Evolutionary conservation across 768 basidiomycete genomes (phyloP), one percentile per base, ranked within the genome.

Genomic region (Russula griseocarnosa): DNA sequence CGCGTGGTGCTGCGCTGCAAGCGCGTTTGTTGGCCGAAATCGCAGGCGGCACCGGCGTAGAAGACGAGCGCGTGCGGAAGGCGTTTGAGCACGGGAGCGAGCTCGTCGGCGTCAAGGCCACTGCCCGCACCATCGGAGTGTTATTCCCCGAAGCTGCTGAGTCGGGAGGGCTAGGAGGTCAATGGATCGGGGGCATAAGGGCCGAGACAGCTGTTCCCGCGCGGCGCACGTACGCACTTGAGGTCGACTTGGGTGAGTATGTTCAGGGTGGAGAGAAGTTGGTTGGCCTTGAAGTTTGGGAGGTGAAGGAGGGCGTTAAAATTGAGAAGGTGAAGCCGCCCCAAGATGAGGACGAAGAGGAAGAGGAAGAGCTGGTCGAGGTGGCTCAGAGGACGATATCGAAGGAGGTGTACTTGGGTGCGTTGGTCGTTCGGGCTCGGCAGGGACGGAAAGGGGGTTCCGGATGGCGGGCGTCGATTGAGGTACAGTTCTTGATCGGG

Each of bases 1-100:
- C 89, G 1, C 77, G 87, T 11, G 91, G 91, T n/a, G 86, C 84
- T 61, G 90, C 88, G 4, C 70, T 86, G 46, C 90, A 92, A 72
- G 91, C 87, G 2, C 82, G 82, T 52, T 71, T 91, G 42, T 77
- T 92, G 42, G 74, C 81, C 1, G 71, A 73, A 13, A 75, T 89
- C 34, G 44, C n/a, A 46, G 75, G 76, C 3, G 76, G 78, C 50
- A 79, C 78, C 22, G 11, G n/a, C 22, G 46, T 47, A 4, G 46
- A 47, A 46, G 81, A 82, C 47, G 76, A 76, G 49, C 83, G 85
- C 63, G 70, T 90, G 28, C 72, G 76, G 30, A 72, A 70, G 18
- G 83, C 83, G 30, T 87, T 88, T 67, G 67, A 70, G 70, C 76
- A 69, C 64, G 78, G 67, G 47, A 78, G 70, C 66, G 74, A 78